phyloP scores from a whole-genome alignment of 352 stramenopile genomes.

The Aphanomyces stellatus region DNA sequence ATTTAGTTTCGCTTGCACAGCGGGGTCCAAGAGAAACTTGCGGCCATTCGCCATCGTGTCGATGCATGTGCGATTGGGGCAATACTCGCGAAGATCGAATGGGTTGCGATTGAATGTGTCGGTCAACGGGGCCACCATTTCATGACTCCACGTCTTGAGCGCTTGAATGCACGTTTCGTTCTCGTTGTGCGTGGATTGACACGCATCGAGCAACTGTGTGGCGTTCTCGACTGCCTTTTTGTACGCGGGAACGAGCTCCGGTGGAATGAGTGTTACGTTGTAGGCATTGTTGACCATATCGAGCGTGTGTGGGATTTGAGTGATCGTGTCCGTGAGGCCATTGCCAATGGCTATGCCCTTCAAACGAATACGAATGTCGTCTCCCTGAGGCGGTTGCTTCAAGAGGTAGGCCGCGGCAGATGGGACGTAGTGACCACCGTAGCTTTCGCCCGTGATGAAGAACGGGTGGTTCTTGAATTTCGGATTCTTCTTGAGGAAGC shows the following conservation, averaged over 20 bases:
- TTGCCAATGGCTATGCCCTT: constrained; percentile 76
- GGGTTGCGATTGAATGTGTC: constrained; percentile 21
- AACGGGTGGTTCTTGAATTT: constrained; percentile 40
- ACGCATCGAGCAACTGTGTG: constrained; percentile 30
- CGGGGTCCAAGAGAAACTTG: not conserved
- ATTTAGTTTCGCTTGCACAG: not conserved
- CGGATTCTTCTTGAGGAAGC: constrained; percentile 47
- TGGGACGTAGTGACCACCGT: constrained; percentile 58
- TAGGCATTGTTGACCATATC: constrained; percentile 81
- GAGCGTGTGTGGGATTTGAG: constrained; percentile 43
- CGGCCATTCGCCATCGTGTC: not conserved
- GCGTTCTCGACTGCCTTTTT: constrained; percentile 31
- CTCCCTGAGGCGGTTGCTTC: constrained; percentile 22
- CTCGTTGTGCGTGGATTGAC: constrained; percentile 40
- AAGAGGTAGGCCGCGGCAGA: constrained; percentile 45
- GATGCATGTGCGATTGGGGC: not conserved
- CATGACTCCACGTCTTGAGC: constrained; percentile 27
- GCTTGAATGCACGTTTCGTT: constrained; percentile 32
- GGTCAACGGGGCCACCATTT: constrained; percentile 30
- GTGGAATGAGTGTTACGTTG: constrained; percentile 44
- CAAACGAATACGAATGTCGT: constrained; percentile 44
- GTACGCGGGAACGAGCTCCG: constrained; percentile 36
- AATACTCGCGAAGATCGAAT: constrained; percentile 15
- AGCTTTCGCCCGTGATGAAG: constrained; percentile 64
- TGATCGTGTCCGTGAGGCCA: constrained; percentile 52